These are phyloP conservation scores for Teunomyces funiuensis DNA, from an alignment of 805 yeast species.

Conservation along the genomic window DNA sequence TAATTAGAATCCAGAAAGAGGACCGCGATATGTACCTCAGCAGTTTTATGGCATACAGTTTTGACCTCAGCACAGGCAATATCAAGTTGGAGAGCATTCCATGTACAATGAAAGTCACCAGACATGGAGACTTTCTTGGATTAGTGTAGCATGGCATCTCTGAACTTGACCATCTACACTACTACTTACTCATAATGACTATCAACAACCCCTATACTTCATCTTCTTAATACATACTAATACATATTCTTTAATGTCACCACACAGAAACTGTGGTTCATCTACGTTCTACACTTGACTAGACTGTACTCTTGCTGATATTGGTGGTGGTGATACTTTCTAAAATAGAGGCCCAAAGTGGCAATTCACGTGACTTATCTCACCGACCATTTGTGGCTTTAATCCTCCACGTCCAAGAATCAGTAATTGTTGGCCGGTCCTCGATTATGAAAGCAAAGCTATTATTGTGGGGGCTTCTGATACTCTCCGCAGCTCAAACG, in stretches of 20 bases:
- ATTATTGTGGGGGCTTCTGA: conserved; percentile 2
- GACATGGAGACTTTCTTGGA: conserved; percentile 21
- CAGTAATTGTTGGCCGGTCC: conserved; percentile 4
- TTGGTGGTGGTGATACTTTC: too few species aligned
- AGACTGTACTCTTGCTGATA: too few species aligned
- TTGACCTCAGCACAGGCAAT: conserved; percentile 20
- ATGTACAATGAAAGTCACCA: conserved; percentile 11
- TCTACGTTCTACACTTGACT: too few species aligned
- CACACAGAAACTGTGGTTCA: too few species aligned
- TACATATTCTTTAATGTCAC: too few species aligned
- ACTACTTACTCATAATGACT: too few species aligned
- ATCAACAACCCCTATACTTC: too few species aligned
- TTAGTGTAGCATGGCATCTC: conserved; percentile 8
- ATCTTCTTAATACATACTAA: too few species aligned
- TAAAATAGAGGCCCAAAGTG: too few species aligned
- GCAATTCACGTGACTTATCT: conserved; percentile 2
- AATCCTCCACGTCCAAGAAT: background rate
- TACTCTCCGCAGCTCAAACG: conserved; percentile 1
- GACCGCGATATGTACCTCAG: conserved; percentile 31
- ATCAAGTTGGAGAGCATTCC: conserved; percentile 1
- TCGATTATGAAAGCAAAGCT: conserved; percentile 2
- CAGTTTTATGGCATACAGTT: conserved; percentile 32
- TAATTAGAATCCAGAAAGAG: conserved; percentile 27
- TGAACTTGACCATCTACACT: background rate
- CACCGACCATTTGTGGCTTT: background rate